Base-by-base conservation (phyloP, 2,329 filamentous ascomycete species). In the Mollisia scopiformis region DNA sequence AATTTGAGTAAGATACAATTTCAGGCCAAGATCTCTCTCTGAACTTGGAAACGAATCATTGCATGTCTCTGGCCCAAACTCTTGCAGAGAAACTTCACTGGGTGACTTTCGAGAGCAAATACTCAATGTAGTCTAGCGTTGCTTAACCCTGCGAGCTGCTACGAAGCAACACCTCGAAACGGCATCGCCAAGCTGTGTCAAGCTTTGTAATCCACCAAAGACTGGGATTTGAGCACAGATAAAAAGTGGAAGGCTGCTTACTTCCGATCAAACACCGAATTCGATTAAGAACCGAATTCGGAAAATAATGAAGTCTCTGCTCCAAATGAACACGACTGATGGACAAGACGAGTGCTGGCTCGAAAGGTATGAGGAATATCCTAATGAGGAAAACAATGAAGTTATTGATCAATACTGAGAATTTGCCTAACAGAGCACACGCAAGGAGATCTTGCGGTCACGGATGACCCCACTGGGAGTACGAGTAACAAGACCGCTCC, bases 261-360 rank as follows among this genome's bases (percentile, higher is more conserved):
- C 27, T 35, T 33, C 49, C 28, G 49, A 33, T 11, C 13, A 16
- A 16, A 11, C 2, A 3, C 23, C 21, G 11, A n/a, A 51, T 51
- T 11, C 55, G 25, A 60, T 60, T 53, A 60, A 52, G 58, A 52
- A 56, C 58, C 58, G 27, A 57, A 35, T 60, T 33, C 33, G 58
- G 58, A 46, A 21, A 57, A 41, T 46, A 54, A 50, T 57, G 58
- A 39, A 23, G 11, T 51, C 31, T 50, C 25, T 21, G 19, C 37
- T 41, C 19, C 43, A 21, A 25, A 31, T 56, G 41, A 10, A 13
- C 35, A 37, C 14, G 11, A 27, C 43, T 10, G 46, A 57, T 57
- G 33, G 55, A 50, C 13, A 30, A 33, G 33, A 31, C 19, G 28
- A 43, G 11, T 33, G 33, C 16, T 50, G 21, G 23, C 23, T 33